These are phyloP conservation scores for Seminavis robusta DNA, from an alignment of 108 stramenopile genomes.

Conservation along the genomic window DNA sequence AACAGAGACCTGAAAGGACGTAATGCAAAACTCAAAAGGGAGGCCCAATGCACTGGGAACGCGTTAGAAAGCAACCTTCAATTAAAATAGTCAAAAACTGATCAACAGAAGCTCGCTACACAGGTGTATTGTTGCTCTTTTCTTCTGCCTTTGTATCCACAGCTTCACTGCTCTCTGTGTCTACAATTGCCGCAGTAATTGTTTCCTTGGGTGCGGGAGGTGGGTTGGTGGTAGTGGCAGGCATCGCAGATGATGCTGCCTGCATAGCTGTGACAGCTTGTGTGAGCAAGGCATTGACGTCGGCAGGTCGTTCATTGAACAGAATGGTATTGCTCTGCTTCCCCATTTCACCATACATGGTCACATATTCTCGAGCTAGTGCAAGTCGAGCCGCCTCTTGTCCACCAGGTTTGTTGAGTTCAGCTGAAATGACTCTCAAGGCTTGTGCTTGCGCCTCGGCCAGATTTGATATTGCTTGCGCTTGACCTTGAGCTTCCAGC, in stretches of 20 bases:
- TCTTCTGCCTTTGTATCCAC: too few species aligned
- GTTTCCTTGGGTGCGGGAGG: neutral
- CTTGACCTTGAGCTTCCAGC: conserved; percentile 90
- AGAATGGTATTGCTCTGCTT: conserved; percentile 94
- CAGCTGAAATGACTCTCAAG: conserved; percentile 56
- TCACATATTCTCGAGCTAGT: conserved; percentile 90
- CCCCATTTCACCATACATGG: conserved; percentile 98
- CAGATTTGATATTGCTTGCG: conserved; percentile 80
- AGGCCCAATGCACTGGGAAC: too few species aligned
- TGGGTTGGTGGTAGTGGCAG: neutral
- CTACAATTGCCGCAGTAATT: neutral
- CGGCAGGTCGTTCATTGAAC: conserved; percentile 92
- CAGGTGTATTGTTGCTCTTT: too few species aligned
- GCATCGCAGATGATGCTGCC: conserved; percentile 14
- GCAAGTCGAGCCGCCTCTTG: conserved; percentile 87
- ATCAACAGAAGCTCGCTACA: too few species aligned
- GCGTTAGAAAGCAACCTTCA: too few species aligned
- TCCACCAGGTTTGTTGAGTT: conserved; percentile 67
- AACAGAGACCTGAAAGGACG: too few species aligned
- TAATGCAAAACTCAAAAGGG: too few species aligned
- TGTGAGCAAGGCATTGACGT: conserved; percentile 82
- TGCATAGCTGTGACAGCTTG: conserved; percentile 73
- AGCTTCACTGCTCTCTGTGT: too few species aligned
- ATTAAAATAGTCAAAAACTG: too few species aligned
- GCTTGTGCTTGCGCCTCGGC: conserved; percentile 91